Evolutionary conservation across 108 stramenopile species (phyloP), one percentile per base, ranked within the genome.

Genomic region (Cyclostephanos invisitatus): DNA sequence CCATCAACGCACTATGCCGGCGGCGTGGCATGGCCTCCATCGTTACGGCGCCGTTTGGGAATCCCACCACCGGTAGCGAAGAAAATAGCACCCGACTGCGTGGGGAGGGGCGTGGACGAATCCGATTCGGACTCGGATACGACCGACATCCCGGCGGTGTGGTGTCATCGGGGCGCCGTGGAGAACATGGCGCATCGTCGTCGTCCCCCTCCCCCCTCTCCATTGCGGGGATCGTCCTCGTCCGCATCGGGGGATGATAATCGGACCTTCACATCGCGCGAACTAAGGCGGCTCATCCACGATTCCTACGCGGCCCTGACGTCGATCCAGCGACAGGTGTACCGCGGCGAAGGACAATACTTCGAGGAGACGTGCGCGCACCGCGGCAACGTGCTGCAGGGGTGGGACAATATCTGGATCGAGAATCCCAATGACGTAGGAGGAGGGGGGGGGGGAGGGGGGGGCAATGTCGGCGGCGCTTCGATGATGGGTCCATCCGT

Each of bases 301-400:
- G 20, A 12, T 10, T 61, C 65, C 46, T 80, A 85, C 53, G 68
- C 64, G 6, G 80, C 83, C 2, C 59, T 88, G 17, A 67, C 76
- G 22, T 85, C 87, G 20, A 79, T 92, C 48, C 91, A 92, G 68
- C 82, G 80, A 46, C 91, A 92, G 55, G 46, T 92, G 10, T 49
- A 84, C 38, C 84, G 87, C 21, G 89, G 89, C 37, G 91, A 92
- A 76, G 91, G 89, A 84, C 69, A 64, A 8, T 92, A 92, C 77
- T 83, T 78, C 53, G 88, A 89, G 80, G 91, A 92, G 38, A 87
- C 88, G 9, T 51, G 59, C 25, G 50, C 75, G 21, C 74, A 61
- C 10, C 84, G 84, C 50, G 88, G 88, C 10, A 91, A 89, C 54
- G 35, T 92, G 11, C 86, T 72, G 56, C 46, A 68, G 42, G 91